Evolutionary conservation across 176 grass and related monocot genomes (phyloP).

Genomic region (Pontederia paniculata): DNA sequence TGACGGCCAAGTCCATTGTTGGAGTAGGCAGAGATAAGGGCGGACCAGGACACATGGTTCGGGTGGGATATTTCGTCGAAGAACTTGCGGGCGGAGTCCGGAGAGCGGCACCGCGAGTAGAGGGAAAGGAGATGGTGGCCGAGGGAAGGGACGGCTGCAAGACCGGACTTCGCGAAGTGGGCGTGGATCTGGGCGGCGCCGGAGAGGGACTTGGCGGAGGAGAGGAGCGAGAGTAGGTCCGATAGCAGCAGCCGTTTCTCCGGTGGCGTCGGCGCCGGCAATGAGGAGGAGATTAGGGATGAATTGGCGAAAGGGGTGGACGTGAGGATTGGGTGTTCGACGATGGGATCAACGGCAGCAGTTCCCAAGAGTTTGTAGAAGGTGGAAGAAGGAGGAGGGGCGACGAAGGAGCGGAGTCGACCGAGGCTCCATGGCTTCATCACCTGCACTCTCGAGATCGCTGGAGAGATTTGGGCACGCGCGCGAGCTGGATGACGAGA

Average conservation of each 20-base stretch:
- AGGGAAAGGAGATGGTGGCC: slow-evolving; percentile 53
- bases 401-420: too few species aligned
- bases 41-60: slow-evolving; percentile 58
- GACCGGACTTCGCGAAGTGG: slow-evolving; percentile 45
- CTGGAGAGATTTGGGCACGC: too few species aligned
- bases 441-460: too few species aligned
- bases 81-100: slow-evolving; percentile 41
- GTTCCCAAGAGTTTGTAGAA: too few species aligned
- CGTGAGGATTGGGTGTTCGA: too few species aligned
- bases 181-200: slow-evolving; percentile 41
- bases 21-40: slow-evolving; percentile 65
- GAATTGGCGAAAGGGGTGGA: too few species aligned
- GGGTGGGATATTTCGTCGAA: slow-evolving; percentile 65
- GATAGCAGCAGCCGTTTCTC: background rate
- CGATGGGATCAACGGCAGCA: too few species aligned
- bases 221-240: slow-evolving; percentile 21
- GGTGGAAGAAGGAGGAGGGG: too few species aligned
- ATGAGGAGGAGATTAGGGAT: too few species aligned
- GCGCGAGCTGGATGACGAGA: too few species aligned
- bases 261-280: too few species aligned
- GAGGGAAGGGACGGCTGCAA: slow-evolving; percentile 16
- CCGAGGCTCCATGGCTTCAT: too few species aligned
- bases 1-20: slow-evolving; percentile 42
- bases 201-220: slow-evolving; percentile 23
- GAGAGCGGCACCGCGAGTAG: slow-evolving; percentile 41